phyloP scores from a whole-genome alignment of 345 rosid species.

The Ceriops tagal region DNA sequence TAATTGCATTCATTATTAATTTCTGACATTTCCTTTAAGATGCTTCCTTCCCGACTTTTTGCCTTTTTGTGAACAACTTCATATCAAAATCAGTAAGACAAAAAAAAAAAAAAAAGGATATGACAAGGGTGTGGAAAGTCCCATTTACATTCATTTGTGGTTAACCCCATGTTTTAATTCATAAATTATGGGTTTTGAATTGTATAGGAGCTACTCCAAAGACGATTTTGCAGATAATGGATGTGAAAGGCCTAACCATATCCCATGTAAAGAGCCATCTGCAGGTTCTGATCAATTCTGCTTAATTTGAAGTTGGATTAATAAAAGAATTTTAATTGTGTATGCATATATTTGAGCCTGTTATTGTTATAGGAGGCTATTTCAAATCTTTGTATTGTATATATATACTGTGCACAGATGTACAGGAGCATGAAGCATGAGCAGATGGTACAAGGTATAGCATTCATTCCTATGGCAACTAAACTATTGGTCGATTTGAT shows the following conservation, averaged over 20 bases:
- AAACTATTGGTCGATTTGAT: too few species aligned
- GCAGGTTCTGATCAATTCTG: conserved; percentile 41
- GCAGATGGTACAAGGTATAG: conserved; percentile 52
- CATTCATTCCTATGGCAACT: not conserved
- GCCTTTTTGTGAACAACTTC: not conserved
- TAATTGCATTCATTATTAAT: not conserved
- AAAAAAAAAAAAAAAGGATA: not conserved
- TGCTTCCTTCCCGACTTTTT: not conserved
- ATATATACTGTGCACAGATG: conserved; percentile 40
- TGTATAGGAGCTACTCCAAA: conserved; percentile 64
- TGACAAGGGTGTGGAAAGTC: not conserved
- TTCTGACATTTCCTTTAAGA: not conserved
- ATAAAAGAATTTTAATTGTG: not conserved
- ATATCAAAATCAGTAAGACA: too few species aligned
- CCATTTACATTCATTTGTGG: not conserved
- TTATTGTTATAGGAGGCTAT: not conserved
- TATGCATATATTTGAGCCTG: not conserved
- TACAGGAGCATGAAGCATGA: conserved; percentile 69
- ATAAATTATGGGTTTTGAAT: conserved; percentile 1
- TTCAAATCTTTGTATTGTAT: not conserved
- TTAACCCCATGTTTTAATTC: not conserved
- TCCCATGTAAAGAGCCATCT: conserved; percentile 82
- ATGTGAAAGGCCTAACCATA: conserved; percentile 59
- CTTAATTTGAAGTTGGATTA: not conserved
- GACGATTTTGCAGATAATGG: conserved; percentile 59